phyloP scores from a whole-genome alignment of 352 stramenopile species.

The Pythium coloratum region DNA sequence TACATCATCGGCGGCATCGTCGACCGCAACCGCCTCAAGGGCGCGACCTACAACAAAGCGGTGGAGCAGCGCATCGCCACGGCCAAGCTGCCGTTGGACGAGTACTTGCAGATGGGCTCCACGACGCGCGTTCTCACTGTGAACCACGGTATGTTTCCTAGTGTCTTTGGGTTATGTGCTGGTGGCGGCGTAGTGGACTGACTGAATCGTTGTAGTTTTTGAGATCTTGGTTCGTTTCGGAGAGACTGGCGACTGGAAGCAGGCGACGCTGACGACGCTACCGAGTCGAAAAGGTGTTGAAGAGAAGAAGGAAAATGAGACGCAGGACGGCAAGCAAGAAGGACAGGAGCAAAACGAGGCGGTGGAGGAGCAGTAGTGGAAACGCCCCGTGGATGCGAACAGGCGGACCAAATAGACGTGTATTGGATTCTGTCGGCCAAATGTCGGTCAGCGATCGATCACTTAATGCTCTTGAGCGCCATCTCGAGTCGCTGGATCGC shows the following conservation, averaged over 20 bases:
- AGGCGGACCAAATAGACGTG: conserved; percentile 13
- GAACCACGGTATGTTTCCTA: conserved; percentile 70
- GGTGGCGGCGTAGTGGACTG: background rate
- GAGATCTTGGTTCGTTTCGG: conserved; percentile 76
- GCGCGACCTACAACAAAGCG: conserved; percentile 91
- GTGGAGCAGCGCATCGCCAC: conserved; percentile 88
- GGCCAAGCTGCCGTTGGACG: conserved; percentile 90
- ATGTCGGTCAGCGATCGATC: conserved; percentile 3
- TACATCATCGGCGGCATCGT: conserved; percentile 98
- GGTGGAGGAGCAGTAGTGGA: background rate
- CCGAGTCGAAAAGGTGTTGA: conserved; percentile 70
- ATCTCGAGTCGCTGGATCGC: conserved; percentile 76
- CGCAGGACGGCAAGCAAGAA: background rate
- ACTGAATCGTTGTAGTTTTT: conserved; percentile 53
- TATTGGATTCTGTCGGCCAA: background rate
- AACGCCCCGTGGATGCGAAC: background rate
- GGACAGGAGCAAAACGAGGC: background rate
- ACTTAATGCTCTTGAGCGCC: conserved; percentile 69
- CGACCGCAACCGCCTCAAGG: conserved; percentile 96
- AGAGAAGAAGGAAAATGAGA: conserved; percentile 33
- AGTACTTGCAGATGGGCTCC: conserved; percentile 73
- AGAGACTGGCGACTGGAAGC: conserved; percentile 71
- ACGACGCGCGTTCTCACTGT: conserved; percentile 84
- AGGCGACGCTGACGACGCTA: conserved; percentile 66
- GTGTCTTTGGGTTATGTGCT: background rate